Conservation (phyloP, 805 yeast species). For the Candida anglica region DNA sequence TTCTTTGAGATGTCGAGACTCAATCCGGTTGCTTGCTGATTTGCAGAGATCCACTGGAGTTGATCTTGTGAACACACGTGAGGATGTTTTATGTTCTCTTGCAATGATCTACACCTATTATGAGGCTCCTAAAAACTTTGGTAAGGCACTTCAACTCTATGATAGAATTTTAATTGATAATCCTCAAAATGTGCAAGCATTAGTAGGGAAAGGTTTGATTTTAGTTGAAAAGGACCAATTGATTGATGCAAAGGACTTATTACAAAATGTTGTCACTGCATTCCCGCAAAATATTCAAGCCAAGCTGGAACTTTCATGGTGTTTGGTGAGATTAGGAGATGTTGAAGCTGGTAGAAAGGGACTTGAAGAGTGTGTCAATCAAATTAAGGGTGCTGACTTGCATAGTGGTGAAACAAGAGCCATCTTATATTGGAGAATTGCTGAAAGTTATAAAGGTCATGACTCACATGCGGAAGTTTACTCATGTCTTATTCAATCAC, state of each 20-base stretch:
- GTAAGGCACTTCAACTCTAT: constrained; percentile 68
- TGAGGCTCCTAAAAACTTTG: constrained; percentile 87
- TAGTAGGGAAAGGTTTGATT: constrained; percentile 80
- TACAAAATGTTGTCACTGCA: constrained; percentile 46
- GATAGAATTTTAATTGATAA: constrained; percentile 49
- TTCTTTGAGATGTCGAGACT: constrained; percentile 54
- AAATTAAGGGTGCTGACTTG: constrained; percentile 48
- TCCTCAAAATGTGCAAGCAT: constrained; percentile 53
- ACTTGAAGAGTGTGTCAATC: constrained; percentile 39
- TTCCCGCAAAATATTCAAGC: constrained; percentile 57
- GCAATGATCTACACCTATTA: constrained; percentile 78
- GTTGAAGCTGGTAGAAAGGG: constrained; percentile 48
- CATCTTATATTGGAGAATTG: constrained; percentile 65
- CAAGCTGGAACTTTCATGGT: constrained; percentile 73
- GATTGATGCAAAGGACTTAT: constrained; percentile 48
- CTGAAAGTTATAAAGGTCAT: constrained; percentile 45
- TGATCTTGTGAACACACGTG: constrained; percentile 47
- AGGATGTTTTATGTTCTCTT: constrained; percentile 57
- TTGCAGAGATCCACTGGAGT: constrained; percentile 44
- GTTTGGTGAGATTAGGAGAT: constrained; percentile 54
- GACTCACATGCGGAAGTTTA: constrained; percentile 46
- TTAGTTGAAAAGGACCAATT: constrained; percentile 61
- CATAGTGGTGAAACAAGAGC: constrained; percentile 57
- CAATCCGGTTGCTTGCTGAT: constrained; percentile 52
- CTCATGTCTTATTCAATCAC: constrained; percentile 52